These are phyloP conservation scores for Verticillium nubilum DNA, from an alignment of 2,329 filamentous ascomycete species.

Conservation along the genomic window DNA sequence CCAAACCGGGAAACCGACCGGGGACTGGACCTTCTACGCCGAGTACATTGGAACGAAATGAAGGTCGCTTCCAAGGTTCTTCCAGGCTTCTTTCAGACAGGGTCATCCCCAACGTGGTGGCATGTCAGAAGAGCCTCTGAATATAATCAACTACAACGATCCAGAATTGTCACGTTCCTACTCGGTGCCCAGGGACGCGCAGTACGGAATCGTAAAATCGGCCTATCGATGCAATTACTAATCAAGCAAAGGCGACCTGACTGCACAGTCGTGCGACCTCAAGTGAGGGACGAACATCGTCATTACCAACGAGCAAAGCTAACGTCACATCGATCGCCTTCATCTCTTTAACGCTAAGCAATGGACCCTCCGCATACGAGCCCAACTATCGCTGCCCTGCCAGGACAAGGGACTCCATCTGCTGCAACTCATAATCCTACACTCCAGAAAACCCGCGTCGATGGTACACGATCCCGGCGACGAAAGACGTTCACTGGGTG, in stretches of 20 bases:
- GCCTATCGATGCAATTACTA: too few relatives aligned
- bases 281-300: neutral
- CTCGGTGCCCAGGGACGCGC: too few relatives aligned
- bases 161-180: neutral
- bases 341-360: neutral
- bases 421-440: neutral
- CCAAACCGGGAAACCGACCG: neutral
- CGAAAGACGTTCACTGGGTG: constrained; percentile 24
- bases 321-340: neutral
- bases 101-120: neutral
- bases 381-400: neutral
- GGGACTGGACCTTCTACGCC: neutral
- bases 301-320: neutral
- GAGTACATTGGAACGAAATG: neutral
- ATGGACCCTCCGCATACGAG: neutral
- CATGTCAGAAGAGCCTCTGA: neutral
- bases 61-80: neutral
- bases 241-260: neutral
- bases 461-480: neutral
- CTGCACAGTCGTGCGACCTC: neutral
- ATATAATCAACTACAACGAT: neutral
- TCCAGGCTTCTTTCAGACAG: neutral
- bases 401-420: neutral
- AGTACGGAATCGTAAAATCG: too few relatives aligned
- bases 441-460: neutral